Evolutionary conservation across 331 rosid species (phyloP), one percentile per base, ranked within the genome.

Genomic region (Quercus phellos): DNA sequence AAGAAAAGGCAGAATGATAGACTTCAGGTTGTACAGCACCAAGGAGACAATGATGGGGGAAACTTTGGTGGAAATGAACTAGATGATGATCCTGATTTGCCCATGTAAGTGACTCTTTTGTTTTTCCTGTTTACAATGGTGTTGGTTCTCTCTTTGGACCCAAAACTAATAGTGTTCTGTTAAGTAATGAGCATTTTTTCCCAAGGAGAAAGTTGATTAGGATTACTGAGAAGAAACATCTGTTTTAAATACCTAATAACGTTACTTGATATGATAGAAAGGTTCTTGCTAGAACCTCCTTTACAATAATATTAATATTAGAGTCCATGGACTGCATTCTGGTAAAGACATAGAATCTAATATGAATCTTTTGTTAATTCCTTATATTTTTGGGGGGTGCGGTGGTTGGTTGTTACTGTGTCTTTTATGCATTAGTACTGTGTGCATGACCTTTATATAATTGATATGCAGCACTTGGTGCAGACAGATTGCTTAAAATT

Each of bases 1-100:
- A 95, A 87, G 88, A 93, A 81, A 78, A 90, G 85, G 88, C 99
- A 93, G 77, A 84, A 79, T 83, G 96, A 95, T 26, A 95, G 87
- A 74, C 98, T 93, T 83, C 92, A 95, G 78, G 98, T 95, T 34
- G 97, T 93, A 79, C 91, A 90, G 87, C 99, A 95, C 77, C 90
- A 90, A 79, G 99, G 98, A 22, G 82, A 51, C 11, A 66, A 60
- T 66, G 83, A 80, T 29, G 95, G 83, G 4, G 90, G 93, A 79
- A 74, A 61, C 69, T 83, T 67, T 50, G 88, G 80, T 53, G 84
- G 92, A 50, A 90, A 93, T 83, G 93, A 89, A 16, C 70, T 80
- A 2, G 97, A 90, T 9, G 98, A 90, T 6, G 99, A 95, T 79
- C 55, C 94, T 46, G 97, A 95, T 76, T 60, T 95, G 83, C 99